Evolutionary conservation across 1,284 basidiomycete species (phyloP).

Genomic region (Polyporus tsugae): DNA sequence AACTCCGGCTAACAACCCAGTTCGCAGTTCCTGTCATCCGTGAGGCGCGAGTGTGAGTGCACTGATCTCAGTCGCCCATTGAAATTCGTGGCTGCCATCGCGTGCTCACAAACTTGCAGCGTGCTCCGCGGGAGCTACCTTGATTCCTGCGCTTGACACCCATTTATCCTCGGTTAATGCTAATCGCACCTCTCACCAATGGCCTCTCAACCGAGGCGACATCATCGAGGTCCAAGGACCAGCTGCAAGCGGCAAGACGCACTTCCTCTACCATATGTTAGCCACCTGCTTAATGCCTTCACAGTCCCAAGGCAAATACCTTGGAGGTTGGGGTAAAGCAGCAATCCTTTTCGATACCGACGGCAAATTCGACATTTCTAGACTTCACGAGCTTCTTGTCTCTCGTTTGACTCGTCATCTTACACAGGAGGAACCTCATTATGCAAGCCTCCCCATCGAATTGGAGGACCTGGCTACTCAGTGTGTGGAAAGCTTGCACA

Average conservation of each 20-base stretch:
- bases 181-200: slow-evolving; percentile 29
- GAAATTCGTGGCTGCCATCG: neutral
- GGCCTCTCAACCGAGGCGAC: slow-evolving; percentile 58
- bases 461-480: slow-evolving; percentile 44
- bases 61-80: neutral
- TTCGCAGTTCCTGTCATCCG: slow-evolving; percentile 46
- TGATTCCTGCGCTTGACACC: slow-evolving; percentile 45
- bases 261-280: slow-evolving; percentile 71
- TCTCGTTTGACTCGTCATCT: slow-evolving; percentile 43
- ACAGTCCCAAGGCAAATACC: slow-evolving; percentile 35
- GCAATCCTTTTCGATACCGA: slow-evolving; percentile 78
- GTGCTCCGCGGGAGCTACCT: slow-evolving; percentile 40
- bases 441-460: neutral
- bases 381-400: slow-evolving; percentile 61
- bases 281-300: slow-evolving; percentile 67
- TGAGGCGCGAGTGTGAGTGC: slow-evolving; percentile 43
- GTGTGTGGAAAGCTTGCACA: slow-evolving; percentile 61
- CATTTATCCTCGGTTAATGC: slow-evolving; percentile 34
- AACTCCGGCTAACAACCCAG: slow-evolving; percentile 14
- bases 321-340: slow-evolving; percentile 68
- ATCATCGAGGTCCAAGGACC: slow-evolving; percentile 81
- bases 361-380: slow-evolving; percentile 62
- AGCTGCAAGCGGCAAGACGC: slow-evolving; percentile 77
- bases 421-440: slow-evolving; percentile 1
- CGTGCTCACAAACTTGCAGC: slow-evolving; percentile 20